Conservation (phyloP, 2,329 filamentous ascomycete genomes). For the Sporothrix globosa region DNA sequence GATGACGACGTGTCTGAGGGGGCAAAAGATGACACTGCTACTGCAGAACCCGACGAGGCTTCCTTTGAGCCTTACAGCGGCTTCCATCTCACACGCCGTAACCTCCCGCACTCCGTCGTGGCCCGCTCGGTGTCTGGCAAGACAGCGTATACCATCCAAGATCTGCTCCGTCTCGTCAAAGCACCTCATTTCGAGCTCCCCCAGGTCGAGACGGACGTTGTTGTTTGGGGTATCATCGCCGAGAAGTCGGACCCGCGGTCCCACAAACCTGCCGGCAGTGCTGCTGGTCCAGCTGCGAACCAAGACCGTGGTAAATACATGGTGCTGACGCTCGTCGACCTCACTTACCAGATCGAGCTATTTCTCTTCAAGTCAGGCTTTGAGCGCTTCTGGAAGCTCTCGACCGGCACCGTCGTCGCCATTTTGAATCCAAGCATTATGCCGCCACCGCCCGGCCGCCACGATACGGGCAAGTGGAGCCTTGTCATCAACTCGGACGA, state of each 20-base stretch:
- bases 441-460: slow-evolving; percentile 75
- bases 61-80: slow-evolving; percentile 86
- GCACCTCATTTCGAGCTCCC: slow-evolving; percentile 81
- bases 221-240: slow-evolving; percentile 84
- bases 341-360: slow-evolving; percentile 88
- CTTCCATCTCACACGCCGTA: slow-evolving; percentile 78
- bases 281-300: slow-evolving; percentile 38
- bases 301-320: slow-evolving; percentile 81
- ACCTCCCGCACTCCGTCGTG: slow-evolving; percentile 79
- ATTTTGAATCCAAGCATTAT: slow-evolving; percentile 91
- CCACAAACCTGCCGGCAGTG: slow-evolving; percentile 52
- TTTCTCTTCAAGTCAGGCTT: slow-evolving; percentile 93
- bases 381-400: slow-evolving; percentile 91
- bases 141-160: slow-evolving; percentile 75
- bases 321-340: slow-evolving; percentile 82
- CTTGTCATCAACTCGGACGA: slow-evolving; percentile 82
- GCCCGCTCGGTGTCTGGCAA: slow-evolving; percentile 78
- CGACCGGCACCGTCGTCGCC: slow-evolving; percentile 85
- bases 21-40: not conserved
- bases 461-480: slow-evolving; percentile 81
- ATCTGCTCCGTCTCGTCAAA: slow-evolving; percentile 79
- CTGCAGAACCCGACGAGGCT: slow-evolving; percentile 35
- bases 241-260: slow-evolving; percentile 80
- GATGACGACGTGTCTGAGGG: slow-evolving; percentile 4
- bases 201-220: slow-evolving; percentile 81